These are phyloP conservation scores for Picocystis sp. DNA, from an alignment of 163 green algal genomes.

Conservation along the genomic window DNA sequence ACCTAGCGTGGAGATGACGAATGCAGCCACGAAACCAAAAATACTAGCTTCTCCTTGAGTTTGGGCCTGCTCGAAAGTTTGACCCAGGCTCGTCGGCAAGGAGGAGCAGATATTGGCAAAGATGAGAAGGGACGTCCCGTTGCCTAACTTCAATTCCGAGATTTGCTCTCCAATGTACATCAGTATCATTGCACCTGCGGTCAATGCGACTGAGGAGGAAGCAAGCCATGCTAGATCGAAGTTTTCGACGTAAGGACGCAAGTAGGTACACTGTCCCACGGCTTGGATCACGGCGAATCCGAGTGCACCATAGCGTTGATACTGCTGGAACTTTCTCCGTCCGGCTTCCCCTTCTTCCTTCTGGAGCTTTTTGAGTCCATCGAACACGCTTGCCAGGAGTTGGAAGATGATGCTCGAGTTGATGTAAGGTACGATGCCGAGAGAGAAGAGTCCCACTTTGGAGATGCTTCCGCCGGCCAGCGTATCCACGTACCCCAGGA, in stretches of 20 bases:
- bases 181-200: slow-evolving; percentile 64
- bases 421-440: slow-evolving; percentile 97
- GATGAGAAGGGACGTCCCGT: slow-evolving; percentile 58
- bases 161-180: slow-evolving; percentile 50
- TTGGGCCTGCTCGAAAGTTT: slow-evolving; percentile 13
- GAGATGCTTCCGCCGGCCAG: slow-evolving; percentile 77
- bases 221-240: slow-evolving; percentile 15
- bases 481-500: slow-evolving; percentile 85
- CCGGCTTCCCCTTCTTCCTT: slow-evolving; percentile 75
- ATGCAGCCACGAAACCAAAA: slow-evolving; percentile 32
- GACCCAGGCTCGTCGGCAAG: slow-evolving; percentile 59
- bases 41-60: slow-evolving; percentile 12
- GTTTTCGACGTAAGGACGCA: slow-evolving; percentile 22
- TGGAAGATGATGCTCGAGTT: slow-evolving; percentile 89
- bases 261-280: slow-evolving; percentile 20
- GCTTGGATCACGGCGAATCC: slow-evolving; percentile 12
- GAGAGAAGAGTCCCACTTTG: slow-evolving; percentile 80
- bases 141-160: slow-evolving; percentile 71
- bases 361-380: slow-evolving; percentile 81
- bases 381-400: slow-evolving; percentile 70
- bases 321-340: slow-evolving; percentile 68
- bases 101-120: slow-evolving; percentile 74
- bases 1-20: slow-evolving; percentile 72
- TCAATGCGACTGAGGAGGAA: slow-evolving; percentile 28
- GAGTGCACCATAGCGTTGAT: slow-evolving; percentile 56